Evolutionary conservation across 805 yeast genomes (phyloP).

Genomic region (Zygotorulaspora chibaensis): DNA sequence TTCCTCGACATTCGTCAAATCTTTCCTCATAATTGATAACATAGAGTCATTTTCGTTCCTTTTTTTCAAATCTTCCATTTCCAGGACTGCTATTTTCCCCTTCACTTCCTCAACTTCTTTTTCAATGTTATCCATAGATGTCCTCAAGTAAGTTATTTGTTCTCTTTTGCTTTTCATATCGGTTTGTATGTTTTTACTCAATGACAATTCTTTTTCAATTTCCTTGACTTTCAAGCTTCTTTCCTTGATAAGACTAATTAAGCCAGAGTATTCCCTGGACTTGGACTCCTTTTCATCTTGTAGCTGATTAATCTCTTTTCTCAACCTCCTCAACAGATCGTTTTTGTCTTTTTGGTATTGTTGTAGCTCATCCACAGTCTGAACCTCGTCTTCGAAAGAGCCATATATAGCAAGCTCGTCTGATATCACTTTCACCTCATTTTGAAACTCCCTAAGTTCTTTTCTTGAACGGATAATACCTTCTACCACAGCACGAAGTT

Average conservation of each 20-base stretch:
- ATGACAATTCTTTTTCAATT: constrained; percentile 21
- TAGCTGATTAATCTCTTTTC: constrained; percentile 22
- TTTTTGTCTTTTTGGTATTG: constrained; percentile 20
- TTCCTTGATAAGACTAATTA: constrained; percentile 23
- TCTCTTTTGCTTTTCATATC: constrained; percentile 13
- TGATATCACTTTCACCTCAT: constrained; percentile 21
- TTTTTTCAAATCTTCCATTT: neutral
- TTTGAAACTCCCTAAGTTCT: constrained; percentile 24
- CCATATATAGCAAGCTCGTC: constrained; percentile 27
- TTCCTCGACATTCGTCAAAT: constrained; percentile 27
- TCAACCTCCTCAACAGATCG: constrained; percentile 18
- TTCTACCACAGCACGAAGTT: constrained; percentile 30
- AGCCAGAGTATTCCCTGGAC: constrained; percentile 19
- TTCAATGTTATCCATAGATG: constrained; percentile 8
- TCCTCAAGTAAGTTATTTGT: constrained; percentile 13
- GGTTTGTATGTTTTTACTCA: constrained; percentile 12
- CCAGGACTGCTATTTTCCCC: constrained; percentile 5
- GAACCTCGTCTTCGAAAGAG: constrained; percentile 18
- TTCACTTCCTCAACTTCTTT: constrained; percentile 8
- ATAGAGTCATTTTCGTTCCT: constrained; percentile 2
- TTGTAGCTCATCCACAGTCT: constrained; percentile 29
- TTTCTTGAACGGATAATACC: constrained; percentile 24
- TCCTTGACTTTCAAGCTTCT: constrained; percentile 19
- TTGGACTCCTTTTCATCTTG: constrained; percentile 27
- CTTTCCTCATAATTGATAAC: neutral